Evolutionary conservation across 2,329 filamentous ascomycete genomes (phyloP).

Genomic region (Apiospora sp.): DNA sequence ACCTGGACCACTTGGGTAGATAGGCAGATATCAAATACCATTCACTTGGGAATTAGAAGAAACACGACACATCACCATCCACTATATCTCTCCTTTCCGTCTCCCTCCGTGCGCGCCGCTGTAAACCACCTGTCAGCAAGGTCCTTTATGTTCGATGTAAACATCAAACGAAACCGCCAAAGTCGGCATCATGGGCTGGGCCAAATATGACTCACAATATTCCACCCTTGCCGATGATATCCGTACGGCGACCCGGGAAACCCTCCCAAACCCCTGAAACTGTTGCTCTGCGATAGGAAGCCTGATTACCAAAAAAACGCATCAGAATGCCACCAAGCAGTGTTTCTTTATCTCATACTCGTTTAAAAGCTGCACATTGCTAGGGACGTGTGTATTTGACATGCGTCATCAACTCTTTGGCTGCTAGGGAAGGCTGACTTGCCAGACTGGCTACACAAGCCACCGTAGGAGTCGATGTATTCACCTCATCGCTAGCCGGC

Average conservation of each 20-base stretch:
- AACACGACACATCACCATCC: background rate
- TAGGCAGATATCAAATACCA: background rate
- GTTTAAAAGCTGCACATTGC: background rate
- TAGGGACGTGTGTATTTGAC: background rate
- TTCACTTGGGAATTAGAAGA: background rate
- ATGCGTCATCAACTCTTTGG: background rate
- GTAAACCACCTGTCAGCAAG: background rate
- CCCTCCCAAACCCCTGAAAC: background rate
- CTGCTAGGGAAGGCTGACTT: background rate
- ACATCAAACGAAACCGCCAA: background rate
- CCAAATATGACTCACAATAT: background rate
- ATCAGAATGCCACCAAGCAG: background rate
- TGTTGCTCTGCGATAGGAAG: too few species aligned
- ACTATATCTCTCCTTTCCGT: background rate
- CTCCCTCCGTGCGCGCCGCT: background rate
- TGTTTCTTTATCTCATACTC: background rate
- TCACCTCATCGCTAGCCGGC: background rate
- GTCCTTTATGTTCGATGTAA: background rate
- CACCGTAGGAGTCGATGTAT: background rate
- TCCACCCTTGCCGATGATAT: background rate
- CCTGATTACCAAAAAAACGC: too few species aligned
- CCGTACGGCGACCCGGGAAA: background rate
- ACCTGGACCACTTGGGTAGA: slow-evolving; percentile 13
- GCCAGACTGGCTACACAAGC: background rate
- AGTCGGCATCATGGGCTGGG: background rate